These are phyloP conservation scores for Gossypium ekmanianum DNA, from an alignment of 345 rosid species.

Conservation along the genomic window DNA sequence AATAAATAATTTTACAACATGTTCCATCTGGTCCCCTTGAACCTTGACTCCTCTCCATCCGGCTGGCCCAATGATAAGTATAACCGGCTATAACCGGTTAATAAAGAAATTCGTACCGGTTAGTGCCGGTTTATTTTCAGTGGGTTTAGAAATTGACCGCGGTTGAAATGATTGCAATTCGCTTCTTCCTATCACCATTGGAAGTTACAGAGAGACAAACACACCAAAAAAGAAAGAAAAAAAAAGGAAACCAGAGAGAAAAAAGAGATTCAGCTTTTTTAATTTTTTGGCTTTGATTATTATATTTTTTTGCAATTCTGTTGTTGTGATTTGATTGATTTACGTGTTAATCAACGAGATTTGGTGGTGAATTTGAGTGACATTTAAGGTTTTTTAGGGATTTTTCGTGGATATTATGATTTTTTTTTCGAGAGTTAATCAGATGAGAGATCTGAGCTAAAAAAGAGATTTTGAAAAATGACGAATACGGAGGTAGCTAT, in stretches of 20 bases:
- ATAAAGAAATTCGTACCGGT: conserved; percentile 35
- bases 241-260: conserved; percentile 20
- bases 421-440: background rate
- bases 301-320: background rate
- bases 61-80: background rate
- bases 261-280: conserved; percentile 6
- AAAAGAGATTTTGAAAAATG: conserved; percentile 17
- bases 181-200: conserved; percentile 19
- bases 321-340: conserved; percentile 20
- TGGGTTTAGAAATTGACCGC: conserved; percentile 77
- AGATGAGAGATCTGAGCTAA: conserved; percentile 58
- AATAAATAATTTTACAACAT: background rate
- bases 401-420: conserved; percentile 11
- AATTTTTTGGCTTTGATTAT: conserved; percentile 18
- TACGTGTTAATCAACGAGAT: conserved; percentile 32
- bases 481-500: conserved; percentile 39
- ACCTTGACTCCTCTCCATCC: conserved; percentile 5
- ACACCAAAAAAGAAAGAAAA: conserved; percentile 10
- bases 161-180: conserved; percentile 63
- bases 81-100: conserved; percentile 39
- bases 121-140: conserved; percentile 36
- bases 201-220: background rate
- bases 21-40: conserved; percentile 31
- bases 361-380: conserved; percentile 22
- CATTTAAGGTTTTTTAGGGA: conserved; percentile 1